These are phyloP conservation scores for Eutrema japonicum DNA, from an alignment of 345 rosid species.

Conservation along the genomic window DNA sequence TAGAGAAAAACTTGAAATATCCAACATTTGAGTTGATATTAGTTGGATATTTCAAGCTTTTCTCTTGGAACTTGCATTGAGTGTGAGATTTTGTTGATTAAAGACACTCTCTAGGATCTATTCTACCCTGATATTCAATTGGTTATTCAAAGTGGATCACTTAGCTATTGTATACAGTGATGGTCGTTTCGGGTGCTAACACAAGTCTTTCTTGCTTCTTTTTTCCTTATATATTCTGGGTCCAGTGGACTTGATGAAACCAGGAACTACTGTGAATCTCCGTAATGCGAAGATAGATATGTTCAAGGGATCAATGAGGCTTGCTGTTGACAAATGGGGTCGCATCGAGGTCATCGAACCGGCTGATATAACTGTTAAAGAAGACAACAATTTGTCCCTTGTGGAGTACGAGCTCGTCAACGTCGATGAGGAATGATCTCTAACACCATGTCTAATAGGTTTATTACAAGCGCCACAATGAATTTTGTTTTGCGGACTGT, in stretches of 20 bases:
- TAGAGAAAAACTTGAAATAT: too few species aligned
- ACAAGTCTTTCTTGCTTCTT: not conserved
- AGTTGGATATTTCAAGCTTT: not conserved
- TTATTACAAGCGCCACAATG: conserved; percentile 4
- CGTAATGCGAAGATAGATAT: conserved; percentile 63
- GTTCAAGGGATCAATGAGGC: conserved; percentile 63
- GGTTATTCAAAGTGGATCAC: not conserved
- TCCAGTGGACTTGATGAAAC: conserved; percentile 56
- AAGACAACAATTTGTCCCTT: conserved; percentile 52
- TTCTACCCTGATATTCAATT: not conserved
- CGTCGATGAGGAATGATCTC: conserved; percentile 50
- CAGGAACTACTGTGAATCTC: conserved; percentile 52
- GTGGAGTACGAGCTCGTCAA: conserved; percentile 64
- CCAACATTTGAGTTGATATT: too few species aligned
- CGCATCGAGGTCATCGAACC: conserved; percentile 52
- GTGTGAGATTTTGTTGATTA: not conserved
- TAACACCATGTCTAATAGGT: conserved; percentile 14
- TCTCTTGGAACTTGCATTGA: too few species aligned
- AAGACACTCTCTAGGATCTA: conserved; percentile 5
- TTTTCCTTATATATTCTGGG: not conserved
- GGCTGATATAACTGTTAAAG: conserved; percentile 46
- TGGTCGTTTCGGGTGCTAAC: not conserved
- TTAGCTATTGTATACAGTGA: not conserved
- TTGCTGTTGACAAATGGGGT: conserved; percentile 70
- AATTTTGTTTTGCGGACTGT: conserved; percentile 29